Conservation (phyloP, 2,329 filamentous ascomycete genomes). For the Stachybotrys chartarum region DNA sequence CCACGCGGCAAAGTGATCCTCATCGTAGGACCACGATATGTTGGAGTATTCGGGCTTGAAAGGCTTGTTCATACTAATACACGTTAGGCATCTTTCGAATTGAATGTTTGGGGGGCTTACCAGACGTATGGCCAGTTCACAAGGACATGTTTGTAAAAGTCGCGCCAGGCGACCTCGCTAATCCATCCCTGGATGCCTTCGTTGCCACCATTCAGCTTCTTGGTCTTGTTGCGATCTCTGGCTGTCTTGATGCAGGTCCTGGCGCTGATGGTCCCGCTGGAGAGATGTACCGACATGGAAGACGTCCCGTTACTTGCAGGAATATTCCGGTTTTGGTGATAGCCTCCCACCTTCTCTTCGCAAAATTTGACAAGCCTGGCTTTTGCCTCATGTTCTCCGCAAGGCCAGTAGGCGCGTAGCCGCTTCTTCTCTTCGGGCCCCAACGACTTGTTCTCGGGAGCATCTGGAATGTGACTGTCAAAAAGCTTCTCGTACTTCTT, state of each 20-base stretch:
- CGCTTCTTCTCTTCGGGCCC: conserved; percentile 49
- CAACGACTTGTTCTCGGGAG: conserved; percentile 57
- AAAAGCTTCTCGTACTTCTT: conserved; percentile 51
- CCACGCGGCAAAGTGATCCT: conserved; percentile 66
- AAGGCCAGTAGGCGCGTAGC: conserved; percentile 59
- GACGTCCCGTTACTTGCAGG: conserved; percentile 58
- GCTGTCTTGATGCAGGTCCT: conserved; percentile 61
- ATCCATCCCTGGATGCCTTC: conserved; percentile 68
- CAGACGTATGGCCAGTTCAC: conserved; percentile 80
- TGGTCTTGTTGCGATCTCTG: conserved; percentile 53
- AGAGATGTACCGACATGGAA: conserved; percentile 63
- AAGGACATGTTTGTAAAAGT: conserved; percentile 83
- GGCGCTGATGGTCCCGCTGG: conserved; percentile 60
- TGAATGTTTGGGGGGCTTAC: conserved; percentile 25
- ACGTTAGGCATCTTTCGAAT: conserved; percentile 2
- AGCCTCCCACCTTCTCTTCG: conserved; percentile 52
- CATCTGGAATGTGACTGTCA: conserved; percentile 48
- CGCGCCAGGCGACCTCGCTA: conserved; percentile 76
- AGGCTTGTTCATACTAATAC: conserved; percentile 46
- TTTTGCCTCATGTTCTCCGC: conserved; percentile 66
- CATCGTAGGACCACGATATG: conserved; percentile 74
- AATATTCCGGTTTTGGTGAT: conserved; percentile 59
- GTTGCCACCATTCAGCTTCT: conserved; percentile 58
- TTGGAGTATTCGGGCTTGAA: conserved; percentile 79
- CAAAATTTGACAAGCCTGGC: conserved; percentile 61